Base-by-base conservation (phyloP, 139 green algal species). In the Micractinium sp. region DNA sequence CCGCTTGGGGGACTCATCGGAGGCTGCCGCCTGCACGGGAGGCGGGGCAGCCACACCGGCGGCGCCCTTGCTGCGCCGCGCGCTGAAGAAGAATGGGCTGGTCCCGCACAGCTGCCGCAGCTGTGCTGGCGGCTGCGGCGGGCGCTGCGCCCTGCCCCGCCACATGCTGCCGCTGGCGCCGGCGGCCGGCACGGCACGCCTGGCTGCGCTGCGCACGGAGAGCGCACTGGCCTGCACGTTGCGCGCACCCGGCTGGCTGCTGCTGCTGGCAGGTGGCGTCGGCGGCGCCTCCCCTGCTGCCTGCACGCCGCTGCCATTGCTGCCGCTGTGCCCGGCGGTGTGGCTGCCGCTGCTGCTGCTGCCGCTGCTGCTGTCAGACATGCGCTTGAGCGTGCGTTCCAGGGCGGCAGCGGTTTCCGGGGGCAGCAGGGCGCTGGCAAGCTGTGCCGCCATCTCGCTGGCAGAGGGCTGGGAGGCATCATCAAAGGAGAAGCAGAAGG, bases 91-190 rank as follows among this genome's bases (percentile, higher is more conserved):
- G 5, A 3, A 35, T 12, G 67, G 67, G 27, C 67, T 18, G 9
- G 13, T 19, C 63, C 63, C 3, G 14, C 67, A 29, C 67, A 29
- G 67, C 4, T 35, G 23, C 27, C 67, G 67, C 67, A 35, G 67
- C 67, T 14, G 67, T 29, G n/a, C 67, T 29, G n/a, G 67, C 67
- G n/a, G 67, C 67, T 22, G 31, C 29, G 29, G 75, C 73, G 23
- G 31, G 71, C 69, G 38, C 53, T 18, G 33, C 71, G 47, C 36
- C 79, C 29, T 96, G 88, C 81, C 96, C 89, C 15, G 92, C 95
- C 0, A 20, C 71, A 15, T 88, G 78, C 1, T 92, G 94, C 2
- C 13, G n/a, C 67, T 29, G n/a, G 67, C 67, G n/a, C 27, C 67
- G 5, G 31, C 29, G 29, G 75, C 73, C 15, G 31, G 71, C 69